Percentiles rank a stretch among this genome's conserved stretches.
Evolutionary conservation across 2,329 filamentous ascomycete genomes (phyloP).

Genomic region (Zasmidium angulare): DNA sequence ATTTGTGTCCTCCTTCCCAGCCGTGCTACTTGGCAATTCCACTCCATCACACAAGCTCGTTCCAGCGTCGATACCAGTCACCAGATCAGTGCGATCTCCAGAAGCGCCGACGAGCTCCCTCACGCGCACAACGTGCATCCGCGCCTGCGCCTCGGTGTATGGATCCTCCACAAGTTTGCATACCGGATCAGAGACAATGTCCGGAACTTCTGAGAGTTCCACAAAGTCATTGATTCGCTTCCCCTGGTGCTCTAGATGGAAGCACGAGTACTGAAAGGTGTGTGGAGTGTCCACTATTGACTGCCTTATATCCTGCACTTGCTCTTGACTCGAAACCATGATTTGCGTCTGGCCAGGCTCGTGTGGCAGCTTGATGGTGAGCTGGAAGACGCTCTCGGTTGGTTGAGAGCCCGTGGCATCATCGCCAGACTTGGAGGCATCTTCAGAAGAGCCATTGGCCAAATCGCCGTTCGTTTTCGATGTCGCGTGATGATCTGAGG

Average conservation of each 20-base stretch:
- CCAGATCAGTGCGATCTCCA: constrained; percentile 80
- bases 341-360: constrained; percentile 77
- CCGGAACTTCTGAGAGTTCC: constrained; percentile 84
- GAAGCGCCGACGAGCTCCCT: constrained; percentile 91
- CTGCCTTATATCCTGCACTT: constrained; percentile 95
- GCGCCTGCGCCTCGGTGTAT: constrained; percentile 97
- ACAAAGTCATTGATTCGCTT: constrained; percentile 93
- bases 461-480: constrained; percentile 16
- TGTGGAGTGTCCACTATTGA: constrained; percentile 90
- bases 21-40: constrained; percentile 29
- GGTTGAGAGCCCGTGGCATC: constrained; percentile 18
- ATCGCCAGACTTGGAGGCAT: constrained; percentile 22
- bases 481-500: constrained; percentile 14
- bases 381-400: constrained; percentile 57
- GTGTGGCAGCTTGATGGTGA: constrained; percentile 81
- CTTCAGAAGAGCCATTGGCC: constrained; percentile 16
- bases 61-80: constrained; percentile 83
- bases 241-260: constrained; percentile 90
- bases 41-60: constrained; percentile 84
- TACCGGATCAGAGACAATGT: constrained; percentile 73
- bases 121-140: constrained; percentile 88
- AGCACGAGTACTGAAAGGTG: constrained; percentile 97
- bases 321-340: constrained; percentile 84
- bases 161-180: constrained; percentile 86
- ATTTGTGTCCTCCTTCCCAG: constrained; percentile 27